Conservation (phyloP, 2,329 filamentous ascomycete genomes). For the Exophiala spinifera region DNA sequence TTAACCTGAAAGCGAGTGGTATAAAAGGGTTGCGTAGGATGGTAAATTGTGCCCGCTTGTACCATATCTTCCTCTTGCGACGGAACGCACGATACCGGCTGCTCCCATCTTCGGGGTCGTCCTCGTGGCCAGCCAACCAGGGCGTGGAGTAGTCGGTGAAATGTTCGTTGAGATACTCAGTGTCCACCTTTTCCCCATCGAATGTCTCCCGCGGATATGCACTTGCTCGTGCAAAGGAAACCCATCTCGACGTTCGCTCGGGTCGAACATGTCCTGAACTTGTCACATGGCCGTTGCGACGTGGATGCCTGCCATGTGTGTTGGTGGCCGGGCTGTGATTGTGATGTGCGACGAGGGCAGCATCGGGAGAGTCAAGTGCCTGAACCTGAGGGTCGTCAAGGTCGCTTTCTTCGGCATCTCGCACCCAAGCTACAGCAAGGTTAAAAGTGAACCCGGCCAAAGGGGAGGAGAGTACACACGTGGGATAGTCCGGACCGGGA, state of each 20-base stretch:
- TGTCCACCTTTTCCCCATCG: slow-evolving; percentile 42
- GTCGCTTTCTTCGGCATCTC: slow-evolving; percentile 41
- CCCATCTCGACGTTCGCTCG: slow-evolving; percentile 46
- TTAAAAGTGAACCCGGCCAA: not conserved
- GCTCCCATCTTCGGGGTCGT: slow-evolving; percentile 51
- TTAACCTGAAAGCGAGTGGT: slow-evolving; percentile 76
- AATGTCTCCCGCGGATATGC: slow-evolving; percentile 40
- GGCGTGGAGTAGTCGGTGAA: slow-evolving; percentile 45
- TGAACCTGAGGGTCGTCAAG: slow-evolving; percentile 35
- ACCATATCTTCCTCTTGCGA: slow-evolving; percentile 50
- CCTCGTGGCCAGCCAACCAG: slow-evolving; percentile 51
- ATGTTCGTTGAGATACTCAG: slow-evolving; percentile 47
- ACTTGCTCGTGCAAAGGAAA: slow-evolving; percentile 42
- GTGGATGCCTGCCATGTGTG: slow-evolving; percentile 11
- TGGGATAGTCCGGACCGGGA: slow-evolving; percentile 23
- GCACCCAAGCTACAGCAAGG: slow-evolving; percentile 38
- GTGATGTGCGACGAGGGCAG: slow-evolving; percentile 46
- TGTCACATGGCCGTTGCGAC: slow-evolving; percentile 13
- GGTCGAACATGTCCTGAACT: slow-evolving; percentile 15
- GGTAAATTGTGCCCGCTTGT: slow-evolving; percentile 62
- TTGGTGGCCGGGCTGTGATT: slow-evolving; percentile 40
- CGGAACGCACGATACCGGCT: slow-evolving; percentile 50
- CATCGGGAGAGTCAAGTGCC: slow-evolving; percentile 38
- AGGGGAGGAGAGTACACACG: slow-evolving; percentile 6
- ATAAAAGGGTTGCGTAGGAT: slow-evolving; percentile 80